Evolutionary conservation across 345 rosid genomes (phyloP).

Genomic region (Garcia nutans): DNA sequence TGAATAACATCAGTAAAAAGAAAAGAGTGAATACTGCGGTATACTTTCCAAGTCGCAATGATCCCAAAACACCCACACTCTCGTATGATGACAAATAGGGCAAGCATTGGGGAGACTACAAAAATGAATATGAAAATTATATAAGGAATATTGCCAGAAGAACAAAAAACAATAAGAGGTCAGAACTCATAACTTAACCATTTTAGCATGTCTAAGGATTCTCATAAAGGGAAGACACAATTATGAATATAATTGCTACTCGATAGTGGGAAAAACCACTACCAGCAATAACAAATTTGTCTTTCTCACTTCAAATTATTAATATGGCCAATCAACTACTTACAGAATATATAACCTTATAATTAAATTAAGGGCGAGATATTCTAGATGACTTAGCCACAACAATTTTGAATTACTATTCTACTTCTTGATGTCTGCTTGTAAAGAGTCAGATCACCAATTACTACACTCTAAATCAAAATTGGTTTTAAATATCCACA

Average conservation of each 20-base stretch:
- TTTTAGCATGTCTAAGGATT: neutral
- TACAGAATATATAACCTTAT: too few species aligned
- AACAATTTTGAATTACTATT: too few species aligned
- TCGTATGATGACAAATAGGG: constrained; percentile 55
- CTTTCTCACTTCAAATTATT: constrained; percentile 1
- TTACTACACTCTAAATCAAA: too few species aligned
- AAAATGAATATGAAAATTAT: neutral
- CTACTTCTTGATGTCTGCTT: too few species aligned
- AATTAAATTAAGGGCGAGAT: too few species aligned
- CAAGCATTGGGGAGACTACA: constrained; percentile 71
- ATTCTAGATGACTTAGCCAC: too few species aligned
- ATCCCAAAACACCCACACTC: constrained; percentile 42
- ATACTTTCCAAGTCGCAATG: constrained; percentile 76
- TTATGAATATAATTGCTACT: neutral
- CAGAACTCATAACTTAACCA: neutral
- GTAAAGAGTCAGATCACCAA: too few species aligned
- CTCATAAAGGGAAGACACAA: neutral
- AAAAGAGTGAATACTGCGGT: constrained; percentile 44
- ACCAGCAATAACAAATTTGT: constrained; percentile 5
- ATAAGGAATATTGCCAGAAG: neutral
- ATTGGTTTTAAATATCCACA: too few species aligned
- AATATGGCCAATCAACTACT: neutral
- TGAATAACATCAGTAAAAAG: constrained; percentile 14
- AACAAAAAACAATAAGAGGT: neutral
- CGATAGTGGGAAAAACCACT: neutral